phyloP scores from a whole-genome alignment of 2,329 filamentous ascomycete genomes.

The Tolypocladium cylindrosporum region DNA sequence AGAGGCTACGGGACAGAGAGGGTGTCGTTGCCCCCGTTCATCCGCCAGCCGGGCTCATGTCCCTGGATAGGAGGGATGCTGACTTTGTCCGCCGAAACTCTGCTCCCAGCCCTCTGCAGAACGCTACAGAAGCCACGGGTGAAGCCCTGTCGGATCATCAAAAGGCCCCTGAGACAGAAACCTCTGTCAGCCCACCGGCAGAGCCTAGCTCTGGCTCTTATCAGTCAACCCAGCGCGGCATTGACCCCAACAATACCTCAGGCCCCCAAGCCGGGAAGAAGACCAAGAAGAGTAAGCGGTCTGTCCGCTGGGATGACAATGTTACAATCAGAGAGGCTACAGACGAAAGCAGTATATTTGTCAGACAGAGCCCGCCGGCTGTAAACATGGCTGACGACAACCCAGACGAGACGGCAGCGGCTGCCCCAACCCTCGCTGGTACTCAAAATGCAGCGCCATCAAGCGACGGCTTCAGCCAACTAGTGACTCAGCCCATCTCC shows the following conservation, averaged over 20 bases:
- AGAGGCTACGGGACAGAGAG: slow-evolving; percentile 31
- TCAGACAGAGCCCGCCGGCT: neutral
- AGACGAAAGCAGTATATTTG: neutral
- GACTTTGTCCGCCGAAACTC: neutral
- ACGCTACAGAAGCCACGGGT: neutral
- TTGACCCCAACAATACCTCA: neutral
- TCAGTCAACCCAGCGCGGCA: neutral
- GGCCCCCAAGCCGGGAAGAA: neutral
- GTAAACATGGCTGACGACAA: neutral
- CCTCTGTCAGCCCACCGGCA: neutral
- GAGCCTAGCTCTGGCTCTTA: too few relatives aligned
- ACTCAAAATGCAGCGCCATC: neutral
- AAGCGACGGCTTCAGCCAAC: neutral
- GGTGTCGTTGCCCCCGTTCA: slow-evolving; percentile 28
- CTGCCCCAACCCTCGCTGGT: neutral
- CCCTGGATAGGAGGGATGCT: slow-evolving; percentile 13
- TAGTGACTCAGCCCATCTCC: neutral
- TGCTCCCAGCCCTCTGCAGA: neutral
- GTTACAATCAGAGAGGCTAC: neutral
- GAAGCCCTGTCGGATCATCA: neutral
- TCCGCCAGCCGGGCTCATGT: slow-evolving; percentile 16
- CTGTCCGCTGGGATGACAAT: slow-evolving; percentile 1
- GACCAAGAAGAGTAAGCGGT: neutral
- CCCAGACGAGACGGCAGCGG: neutral
- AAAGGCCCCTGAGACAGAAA: neutral